Base-by-base conservation (phyloP, 805 yeast genomes). In the Saccharomyces cerevisiae region DNA sequence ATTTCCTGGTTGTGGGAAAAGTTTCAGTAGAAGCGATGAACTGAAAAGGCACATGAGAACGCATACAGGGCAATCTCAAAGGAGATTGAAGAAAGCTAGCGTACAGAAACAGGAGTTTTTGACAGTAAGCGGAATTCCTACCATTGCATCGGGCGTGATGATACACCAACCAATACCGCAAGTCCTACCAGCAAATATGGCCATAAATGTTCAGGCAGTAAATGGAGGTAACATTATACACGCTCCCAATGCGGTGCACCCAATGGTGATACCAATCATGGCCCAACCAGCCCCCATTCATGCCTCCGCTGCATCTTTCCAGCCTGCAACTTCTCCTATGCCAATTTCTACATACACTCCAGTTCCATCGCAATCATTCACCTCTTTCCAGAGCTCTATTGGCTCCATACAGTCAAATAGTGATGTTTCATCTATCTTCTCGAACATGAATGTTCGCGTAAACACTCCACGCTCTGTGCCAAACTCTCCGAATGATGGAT, bases 21-120 rank as follows among this genome's bases (percentile, higher is more conserved):
- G 86, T 58, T 89, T 89, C 66, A 79, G 87, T 55, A 78, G 96
- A 58, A 78, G 84, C 28, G 96, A 90, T 71, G 96, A 89, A 72
- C 77, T 89, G 54, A 89, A 96, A 13, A 76, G 96, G 60, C 97
- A 89, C 71, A 76, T 86, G 50, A 75, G 96, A 58, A 90, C 87
- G 52, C 97, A 89, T 71, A 76, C 58, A 2, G 58, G 59, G 29
- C 46, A 14, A 14, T 41, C 57, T 9, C 51, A 53, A 47, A 47
- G 56, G 32, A 58, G 52, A 26, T 43, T 51, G 21, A 56, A 51
- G 11, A 55, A 50, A 48, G 30, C 56, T 11, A 47, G 51, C 14
- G 43, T 48, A 36, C 43, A 36, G 24, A 36, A 36, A 21, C 43
- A 36, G 22, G 43, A 36, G 9, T 36, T 17, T 10, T 36, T 36